Base-by-base conservation (phyloP, 2,329 filamentous ascomycete species). In the Tolypocladium sp. region DNA sequence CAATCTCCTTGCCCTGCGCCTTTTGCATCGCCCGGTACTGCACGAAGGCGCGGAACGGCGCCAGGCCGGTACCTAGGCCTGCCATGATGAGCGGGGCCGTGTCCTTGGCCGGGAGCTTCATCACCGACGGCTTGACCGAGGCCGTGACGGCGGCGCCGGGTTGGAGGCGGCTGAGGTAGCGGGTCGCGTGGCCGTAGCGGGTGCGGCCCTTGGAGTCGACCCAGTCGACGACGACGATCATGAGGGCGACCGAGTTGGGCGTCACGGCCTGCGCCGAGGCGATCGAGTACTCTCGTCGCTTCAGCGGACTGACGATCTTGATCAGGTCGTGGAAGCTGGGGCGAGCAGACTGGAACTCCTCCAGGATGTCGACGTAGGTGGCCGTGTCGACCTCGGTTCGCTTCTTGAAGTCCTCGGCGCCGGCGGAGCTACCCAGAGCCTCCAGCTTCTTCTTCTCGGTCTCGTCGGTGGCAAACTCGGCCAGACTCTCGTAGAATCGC, bases 21-120 rank as follows among this genome's bases (percentile, higher is more conserved):
- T 96, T 96, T 73, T 99, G 93, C 85, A 95, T 92, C 56, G 94
- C 94, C 60, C 94, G 93, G 79, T 99, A 94, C 78, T 99, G 94
- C 54, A 97, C 89, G 71, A 99, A 99, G 61, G 94, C 94, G 65
- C 94, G 91, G 91, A 99, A 99, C n/a, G 94, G 94, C 1, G 94
- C 94, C 27, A 99, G 87, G 71, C 94, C 94, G 0, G 94, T 99
- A 63, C 94, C 94, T n/a, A 97, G 88, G 74, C 94, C 94, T 12
- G 94, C 94, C 93, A 99, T 97, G 81, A 99, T 97, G 71, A 99
- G 87, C 46, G 94, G 94, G 55, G 93, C 91, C 42, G 91, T 94
- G 66, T 92, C 88, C 72, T 87, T 88, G 62, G 83, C 77, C 6
- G 94, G 94, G n/a, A 99, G 84, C 79, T 97, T 99, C 94, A 99